Evolutionary conservation across 2,329 filamentous ascomycete species (phyloP), one percentile per base, ranked within the genome.

Genomic region (Stemphylium vesicarium): DNA sequence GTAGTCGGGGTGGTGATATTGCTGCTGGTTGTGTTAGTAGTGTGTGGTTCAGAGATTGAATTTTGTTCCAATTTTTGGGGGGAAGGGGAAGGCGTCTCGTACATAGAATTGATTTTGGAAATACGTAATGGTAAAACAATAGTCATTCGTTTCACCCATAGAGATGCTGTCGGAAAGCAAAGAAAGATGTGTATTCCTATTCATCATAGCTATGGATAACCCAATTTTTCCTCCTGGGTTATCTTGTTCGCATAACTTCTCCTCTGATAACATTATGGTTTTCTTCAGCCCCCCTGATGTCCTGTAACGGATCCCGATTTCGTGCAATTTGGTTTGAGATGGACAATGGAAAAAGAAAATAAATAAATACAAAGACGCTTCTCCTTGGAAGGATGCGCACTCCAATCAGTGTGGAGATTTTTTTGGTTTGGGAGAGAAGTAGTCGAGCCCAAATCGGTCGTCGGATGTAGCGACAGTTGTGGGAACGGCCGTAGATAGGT

Each of bases 391-490:
- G 32, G 20, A 38, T 31, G 40, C 43, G 36, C 24, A 26, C 39
- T 36, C 13, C 4, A 20, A 44, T 10, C 20, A 39, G 24, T 38
- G 24, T 33, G 1, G 22, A 42, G 35, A 32, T 11, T 29, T 37
- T 40, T 18, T 38, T 20, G 20, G 20, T 20, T 15, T 38, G 36
- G 8, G 24, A n/a, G 37, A 13, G 38, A 22, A n/a, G 16, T 33
- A 18, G 41, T 37, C 18, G 41, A 41, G n/a, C 47, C 36, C 18
- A 26, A 36, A 36, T 31, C 33, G 36, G 37, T 42, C 48, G 48
- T 42, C 18, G 41, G 37, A 40, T n/a, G 47, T 52, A 38, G 49
- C 42, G 42, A 52, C 53, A 38, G 48, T 41, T 50, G 20, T 31
- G 22, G 38, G 20, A 10, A 38, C 40, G 46, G 44, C 51, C 47